phyloP scores from a whole-genome alignment of 768 basidiomycete genomes.

The Russula virescens region DNA sequence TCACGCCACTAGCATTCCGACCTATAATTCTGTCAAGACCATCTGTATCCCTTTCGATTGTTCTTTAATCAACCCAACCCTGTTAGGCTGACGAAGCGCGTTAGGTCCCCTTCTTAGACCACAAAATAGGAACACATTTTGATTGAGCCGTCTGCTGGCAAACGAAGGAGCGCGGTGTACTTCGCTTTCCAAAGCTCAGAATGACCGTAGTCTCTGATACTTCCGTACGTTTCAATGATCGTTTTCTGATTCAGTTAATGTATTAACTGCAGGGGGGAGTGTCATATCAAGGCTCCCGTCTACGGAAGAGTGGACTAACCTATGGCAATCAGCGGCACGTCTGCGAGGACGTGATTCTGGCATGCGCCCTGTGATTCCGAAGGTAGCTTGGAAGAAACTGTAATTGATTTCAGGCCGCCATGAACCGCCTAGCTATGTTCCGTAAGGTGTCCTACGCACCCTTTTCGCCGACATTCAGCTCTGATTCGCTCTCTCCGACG shows the following conservation, averaged over 20 bases:
- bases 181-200: conserved; percentile 4
- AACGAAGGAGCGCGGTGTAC: conserved; percentile 1
- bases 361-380: conserved; percentile 9
- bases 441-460: conserved; percentile 15
- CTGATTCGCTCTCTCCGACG: conserved; percentile 28
- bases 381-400: conserved; percentile 12
- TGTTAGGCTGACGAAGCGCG: conserved; percentile 23
- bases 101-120: not conserved
- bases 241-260: not conserved
- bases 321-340: conserved; percentile 24
- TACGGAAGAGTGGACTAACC: conserved; percentile 2
- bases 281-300: conserved; percentile 15
- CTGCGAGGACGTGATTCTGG: conserved; percentile 26
- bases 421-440: no score
- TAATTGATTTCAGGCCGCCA: not conserved
- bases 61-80: conserved; percentile 25
- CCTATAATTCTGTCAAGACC: conserved; percentile 21
- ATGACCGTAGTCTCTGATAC: not conserved
- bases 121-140: conserved; percentile 7
- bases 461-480: conserved; percentile 29
- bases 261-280: not conserved
- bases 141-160: conserved; percentile 11
- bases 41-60: conserved; percentile 27
- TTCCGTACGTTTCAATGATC: not conserved
- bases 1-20: conserved; percentile 27